Evolutionary conservation across 257 asterid genomes (phyloP).

Genomic region (Fraxinus americana): DNA sequence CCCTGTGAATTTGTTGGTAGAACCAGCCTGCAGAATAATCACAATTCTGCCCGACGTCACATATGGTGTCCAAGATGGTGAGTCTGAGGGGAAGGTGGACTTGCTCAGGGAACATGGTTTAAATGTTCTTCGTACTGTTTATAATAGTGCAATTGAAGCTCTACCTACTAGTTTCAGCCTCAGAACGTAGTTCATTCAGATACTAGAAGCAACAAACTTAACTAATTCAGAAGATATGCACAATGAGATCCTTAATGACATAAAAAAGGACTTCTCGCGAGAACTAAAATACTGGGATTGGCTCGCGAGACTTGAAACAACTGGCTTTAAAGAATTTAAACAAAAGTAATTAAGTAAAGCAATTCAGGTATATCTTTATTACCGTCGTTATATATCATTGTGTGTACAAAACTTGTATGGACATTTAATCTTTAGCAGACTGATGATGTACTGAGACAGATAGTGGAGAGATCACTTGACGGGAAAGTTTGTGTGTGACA

Average conservation of each 20-base stretch:
- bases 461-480: background rate
- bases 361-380: slow-evolving; percentile 52
- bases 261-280: slow-evolving; percentile 65
- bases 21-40: no score
- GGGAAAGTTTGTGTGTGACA: background rate
- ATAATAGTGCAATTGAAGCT: slow-evolving; percentile 67
- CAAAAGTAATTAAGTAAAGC: slow-evolving; percentile 50
- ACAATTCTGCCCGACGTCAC: background rate
- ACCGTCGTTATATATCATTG: background rate
- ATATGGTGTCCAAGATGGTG: slow-evolving; percentile 44
- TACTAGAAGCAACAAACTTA: slow-evolving; percentile 62
- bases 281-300: slow-evolving; percentile 87
- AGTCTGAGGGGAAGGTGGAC: slow-evolving; percentile 53
- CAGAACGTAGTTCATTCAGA: slow-evolving; percentile 72
- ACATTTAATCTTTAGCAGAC: background rate
- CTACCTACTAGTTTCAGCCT: slow-evolving; percentile 71
- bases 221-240: slow-evolving; percentile 62
- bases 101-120: slow-evolving; percentile 62
- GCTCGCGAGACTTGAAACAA: slow-evolving; percentile 70
- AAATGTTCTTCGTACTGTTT: slow-evolving; percentile 62
- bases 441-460: background rate
- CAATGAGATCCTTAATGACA: slow-evolving; percentile 56
- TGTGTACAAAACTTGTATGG: background rate
- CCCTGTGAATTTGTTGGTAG: no score
- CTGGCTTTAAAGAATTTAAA: slow-evolving; percentile 32